These are phyloP conservation scores for Leccinellum albellum DNA, from an alignment of 768 basidiomycete species.

Conservation along the genomic window DNA sequence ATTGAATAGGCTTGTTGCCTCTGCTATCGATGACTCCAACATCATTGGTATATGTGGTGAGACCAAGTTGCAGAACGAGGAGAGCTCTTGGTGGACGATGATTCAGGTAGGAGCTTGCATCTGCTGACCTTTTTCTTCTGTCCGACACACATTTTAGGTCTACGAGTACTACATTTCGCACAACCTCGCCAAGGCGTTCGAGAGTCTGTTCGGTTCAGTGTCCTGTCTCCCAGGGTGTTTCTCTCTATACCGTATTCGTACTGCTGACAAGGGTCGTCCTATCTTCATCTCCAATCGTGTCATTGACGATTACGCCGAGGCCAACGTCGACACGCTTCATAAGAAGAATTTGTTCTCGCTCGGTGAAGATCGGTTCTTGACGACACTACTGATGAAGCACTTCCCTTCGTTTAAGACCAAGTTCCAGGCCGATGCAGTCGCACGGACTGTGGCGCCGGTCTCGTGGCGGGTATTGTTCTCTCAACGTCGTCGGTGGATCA, in stretches of 20 bases:
- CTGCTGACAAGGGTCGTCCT: constrained; percentile 68
- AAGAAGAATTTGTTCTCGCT: constrained; percentile 69
- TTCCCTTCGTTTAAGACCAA: constrained; percentile 69
- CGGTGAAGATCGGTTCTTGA: constrained; percentile 70
- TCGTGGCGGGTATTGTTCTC: constrained; percentile 59
- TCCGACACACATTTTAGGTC: constrained; percentile 37
- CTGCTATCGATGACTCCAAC: constrained; percentile 52
- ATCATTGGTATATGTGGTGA: constrained; percentile 71
- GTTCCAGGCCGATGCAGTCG: constrained; percentile 60
- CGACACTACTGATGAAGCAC: constrained; percentile 66
- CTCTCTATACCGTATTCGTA: constrained; percentile 65
- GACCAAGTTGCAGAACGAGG: constrained; percentile 65
- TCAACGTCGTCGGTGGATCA: constrained; percentile 71
- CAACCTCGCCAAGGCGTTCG: constrained; percentile 66
- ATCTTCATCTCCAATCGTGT: constrained; percentile 70
- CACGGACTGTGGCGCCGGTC: constrained; percentile 63
- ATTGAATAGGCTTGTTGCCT: constrained; percentile 65
- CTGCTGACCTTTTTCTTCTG: neutral
- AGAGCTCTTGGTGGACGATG: constrained; percentile 74
- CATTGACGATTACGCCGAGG: constrained; percentile 67
- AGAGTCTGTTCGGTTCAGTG: constrained; percentile 65
- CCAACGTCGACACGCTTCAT: constrained; percentile 64
- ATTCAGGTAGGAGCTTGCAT: constrained; percentile 46
- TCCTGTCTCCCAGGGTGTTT: constrained; percentile 75
- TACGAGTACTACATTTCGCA: constrained; percentile 70